phyloP scores from a whole-genome alignment of 2,329 filamentous ascomycete genomes.

The Aspergillus candidus region DNA sequence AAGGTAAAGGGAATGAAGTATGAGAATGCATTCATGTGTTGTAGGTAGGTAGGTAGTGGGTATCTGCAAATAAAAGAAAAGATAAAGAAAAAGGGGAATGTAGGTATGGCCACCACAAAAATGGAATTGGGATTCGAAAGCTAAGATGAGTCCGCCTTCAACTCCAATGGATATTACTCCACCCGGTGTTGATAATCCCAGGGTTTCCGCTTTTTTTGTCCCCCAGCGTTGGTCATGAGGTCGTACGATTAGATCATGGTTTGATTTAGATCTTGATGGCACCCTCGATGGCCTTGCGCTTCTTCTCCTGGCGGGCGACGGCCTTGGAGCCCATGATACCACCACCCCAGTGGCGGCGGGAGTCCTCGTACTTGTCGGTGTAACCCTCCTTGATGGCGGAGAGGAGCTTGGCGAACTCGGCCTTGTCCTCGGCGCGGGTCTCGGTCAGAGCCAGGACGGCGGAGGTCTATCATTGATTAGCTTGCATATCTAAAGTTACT shows the following conservation, averaged over 20 bases:
- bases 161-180: too few relatives aligned
- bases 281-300: conserved; percentile 85
- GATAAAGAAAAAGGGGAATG: conserved; percentile 5
- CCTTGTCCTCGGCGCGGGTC: conserved; percentile 97
- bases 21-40: conserved; percentile 34
- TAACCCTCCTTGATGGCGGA: conserved; percentile 97
- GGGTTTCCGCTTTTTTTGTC: too few relatives aligned
- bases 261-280: conserved; percentile 91
- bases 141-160: conserved; percentile 12
- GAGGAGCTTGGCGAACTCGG: conserved; percentile 93
- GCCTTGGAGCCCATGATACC: conserved; percentile 99
- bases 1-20: conserved; percentile 7
- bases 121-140: conserved; percentile 28
- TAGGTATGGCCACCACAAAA: conserved; percentile 11
- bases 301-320: conserved; percentile 69
- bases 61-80: conserved; percentile 35
- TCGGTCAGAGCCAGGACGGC: conserved; percentile 94
- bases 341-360: conserved; percentile 94
- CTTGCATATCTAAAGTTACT: conserved; percentile 7
- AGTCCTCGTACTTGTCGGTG: conserved; percentile 88
- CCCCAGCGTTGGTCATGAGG: conserved; percentile 10
- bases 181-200: conserved; percentile 10
- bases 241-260: conserved; percentile 19
- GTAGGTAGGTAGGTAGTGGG: conserved; percentile 8
- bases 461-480: conserved; percentile 63